Base-by-base conservation (phyloP, 331 rosid genomes). In the Acacia concinna region DNA sequence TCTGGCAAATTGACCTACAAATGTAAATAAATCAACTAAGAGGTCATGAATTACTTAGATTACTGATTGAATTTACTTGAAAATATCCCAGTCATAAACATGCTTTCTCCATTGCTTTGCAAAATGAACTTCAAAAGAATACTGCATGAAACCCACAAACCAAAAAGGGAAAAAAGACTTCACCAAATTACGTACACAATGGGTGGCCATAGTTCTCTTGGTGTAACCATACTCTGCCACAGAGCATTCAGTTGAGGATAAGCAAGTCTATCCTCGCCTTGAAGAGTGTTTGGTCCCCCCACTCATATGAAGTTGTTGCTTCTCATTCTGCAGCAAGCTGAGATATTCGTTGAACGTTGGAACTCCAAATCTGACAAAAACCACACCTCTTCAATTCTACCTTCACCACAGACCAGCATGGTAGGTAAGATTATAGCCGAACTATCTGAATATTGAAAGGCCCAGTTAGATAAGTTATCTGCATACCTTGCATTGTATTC, bases 311-410 rank as follows among this genome's bases (percentile, higher is more conserved):
- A 78, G 78, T 43, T 71, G 28, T 38, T 59, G 75, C 71, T 31
- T 78, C 70, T 67, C 77, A 25, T 70, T 71, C 67, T 6, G 60
- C 73, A 15, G 43, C 49, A 34, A 83, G 68, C 57, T 65, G 74
- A 57, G 60, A 67, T 57, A 71, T 35, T 34, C 3, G 37, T 57
- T 20, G 40, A 75, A 71, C 74, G 37, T 56, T 38, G 28, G 41
- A 75, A 75, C 71, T 71, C 77, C 35, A 30, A 81, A 71, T 27
- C 66, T 43, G 38, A 77, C 82, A 76, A 14, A 65, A 54, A 25
- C 12, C 38, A 62, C 70, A 23, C 59, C 67, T 11, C 43, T 10
- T 28, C 43, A 74, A 70, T 38, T 68, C 49, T 41, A 17, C 46
- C 79, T 74, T 70, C 77, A 34, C 27, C 81, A 6, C 74, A 76